These are phyloP conservation scores for Abortiporus biennis DNA, from an alignment of 1,284 basidiomycete genomes.

Conservation along the genomic window DNA sequence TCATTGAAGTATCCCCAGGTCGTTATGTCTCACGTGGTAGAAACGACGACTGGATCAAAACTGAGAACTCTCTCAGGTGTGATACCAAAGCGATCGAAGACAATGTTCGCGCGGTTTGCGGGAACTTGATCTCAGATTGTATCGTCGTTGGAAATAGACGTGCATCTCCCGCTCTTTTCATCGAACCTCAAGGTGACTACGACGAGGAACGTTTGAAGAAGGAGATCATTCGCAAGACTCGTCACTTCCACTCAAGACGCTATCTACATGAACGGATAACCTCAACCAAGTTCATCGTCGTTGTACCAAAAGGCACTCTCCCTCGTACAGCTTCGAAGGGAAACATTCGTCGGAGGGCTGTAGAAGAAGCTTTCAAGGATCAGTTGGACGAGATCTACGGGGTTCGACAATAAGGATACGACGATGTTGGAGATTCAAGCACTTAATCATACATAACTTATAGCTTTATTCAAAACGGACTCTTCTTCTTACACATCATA, in stretches of 20 bases:
- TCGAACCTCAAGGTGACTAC: slow-evolving; percentile 34
- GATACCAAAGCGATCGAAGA: slow-evolving; percentile 75
- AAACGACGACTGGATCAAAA: slow-evolving; percentile 77
- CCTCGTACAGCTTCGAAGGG: slow-evolving; percentile 69
- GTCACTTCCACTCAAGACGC: slow-evolving; percentile 54
- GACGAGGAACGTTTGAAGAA: slow-evolving; percentile 43
- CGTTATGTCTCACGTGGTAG: slow-evolving; percentile 57
- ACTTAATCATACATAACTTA: too few species aligned
- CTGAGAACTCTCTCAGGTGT: slow-evolving; percentile 64
- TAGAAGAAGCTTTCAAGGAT: slow-evolving; percentile 48
- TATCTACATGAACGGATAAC: slow-evolving; percentile 66
- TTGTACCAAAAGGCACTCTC: slow-evolving; percentile 51
- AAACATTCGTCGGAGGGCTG: slow-evolving; percentile 59
- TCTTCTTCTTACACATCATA: too few species aligned
- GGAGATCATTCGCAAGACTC: slow-evolving; percentile 58
- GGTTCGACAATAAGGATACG: too few species aligned
- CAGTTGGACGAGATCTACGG: slow-evolving; percentile 44
- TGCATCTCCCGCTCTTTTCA: slow-evolving; percentile 60
- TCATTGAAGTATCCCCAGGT: slow-evolving; percentile 49
- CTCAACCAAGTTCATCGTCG: slow-evolving; percentile 43
- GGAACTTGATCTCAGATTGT: slow-evolving; percentile 49
- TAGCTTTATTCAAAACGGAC: too few species aligned
- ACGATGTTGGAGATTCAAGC: too few species aligned
- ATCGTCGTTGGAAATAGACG: slow-evolving; percentile 61
- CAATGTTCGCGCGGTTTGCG: slow-evolving; percentile 51